Evolutionary conservation across 2,329 filamentous ascomycete genomes (phyloP).

Genomic region (Colletotrichum sp.): DNA sequence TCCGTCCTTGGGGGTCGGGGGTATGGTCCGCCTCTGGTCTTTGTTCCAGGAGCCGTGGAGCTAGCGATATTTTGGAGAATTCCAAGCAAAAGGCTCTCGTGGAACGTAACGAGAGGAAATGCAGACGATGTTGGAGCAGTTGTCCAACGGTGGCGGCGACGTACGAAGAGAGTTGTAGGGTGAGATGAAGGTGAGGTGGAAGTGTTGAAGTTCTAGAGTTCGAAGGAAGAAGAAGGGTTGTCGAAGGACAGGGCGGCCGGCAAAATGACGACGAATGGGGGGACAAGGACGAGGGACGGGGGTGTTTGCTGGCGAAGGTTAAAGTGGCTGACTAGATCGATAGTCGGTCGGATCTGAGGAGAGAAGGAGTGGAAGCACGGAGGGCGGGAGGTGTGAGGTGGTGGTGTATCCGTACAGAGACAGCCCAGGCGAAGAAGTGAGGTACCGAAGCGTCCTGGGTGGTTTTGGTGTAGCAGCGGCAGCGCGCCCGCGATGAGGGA

Average conservation of each 20-base stretch:
- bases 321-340: conserved; percentile 18
- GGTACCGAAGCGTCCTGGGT: background rate
- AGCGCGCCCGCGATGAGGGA: background rate
- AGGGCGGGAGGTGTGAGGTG: background rate
- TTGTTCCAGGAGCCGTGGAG: background rate
- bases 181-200: conserved; percentile 4
- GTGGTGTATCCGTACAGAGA: background rate
- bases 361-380: background rate
- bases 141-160: background rate
- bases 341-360: conserved; percentile 14
- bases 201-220: conserved; percentile 21
- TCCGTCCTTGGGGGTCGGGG: background rate
- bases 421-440: background rate
- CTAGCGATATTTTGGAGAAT: background rate
- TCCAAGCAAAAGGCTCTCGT: background rate
- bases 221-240: conserved; percentile 18
- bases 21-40: background rate
- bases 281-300: conserved; percentile 8
- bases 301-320: conserved; percentile 14
- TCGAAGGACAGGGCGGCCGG: conserved; percentile 15
- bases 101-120: background rate
- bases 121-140: background rate
- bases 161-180: background rate
- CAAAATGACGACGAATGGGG: conserved; percentile 19
- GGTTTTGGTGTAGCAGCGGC: background rate